Evolutionary conservation across 345 rosid species (phyloP).

Genomic region (Eucalyptus lansdowneana): DNA sequence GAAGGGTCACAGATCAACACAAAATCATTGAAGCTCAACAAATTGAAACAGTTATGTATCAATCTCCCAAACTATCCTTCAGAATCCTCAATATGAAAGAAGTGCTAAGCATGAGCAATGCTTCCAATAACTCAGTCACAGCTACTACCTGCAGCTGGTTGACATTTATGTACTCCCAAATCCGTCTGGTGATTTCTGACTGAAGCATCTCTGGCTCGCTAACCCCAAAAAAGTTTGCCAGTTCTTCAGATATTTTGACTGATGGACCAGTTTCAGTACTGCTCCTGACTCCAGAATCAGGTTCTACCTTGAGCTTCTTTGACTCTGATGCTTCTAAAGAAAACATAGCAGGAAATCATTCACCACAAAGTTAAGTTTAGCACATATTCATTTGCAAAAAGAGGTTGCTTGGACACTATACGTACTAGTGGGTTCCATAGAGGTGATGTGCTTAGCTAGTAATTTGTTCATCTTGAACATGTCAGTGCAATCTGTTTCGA

Average conservation of each 20-base stretch:
- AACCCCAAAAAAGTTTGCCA: slow-evolving; percentile 21
- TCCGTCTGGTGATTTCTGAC: slow-evolving; percentile 4
- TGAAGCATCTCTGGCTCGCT: slow-evolving; percentile 16
- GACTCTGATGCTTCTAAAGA: slow-evolving; percentile 4
- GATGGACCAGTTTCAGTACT: slow-evolving; percentile 1
- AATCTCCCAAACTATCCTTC: neutral
- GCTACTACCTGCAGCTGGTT: slow-evolving; percentile 13
- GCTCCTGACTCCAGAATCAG: neutral
- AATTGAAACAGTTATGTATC: neutral
- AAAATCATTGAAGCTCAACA: neutral
- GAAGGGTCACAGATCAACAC: neutral
- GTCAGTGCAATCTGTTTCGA: slow-evolving; percentile 24
- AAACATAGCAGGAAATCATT: neutral
- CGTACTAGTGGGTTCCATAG: slow-evolving; percentile 17
- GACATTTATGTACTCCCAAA: slow-evolving; percentile 17
- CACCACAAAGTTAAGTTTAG: neutral
- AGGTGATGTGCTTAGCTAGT: slow-evolving; percentile 11
- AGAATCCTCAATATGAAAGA: neutral
- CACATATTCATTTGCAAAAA: neutral
- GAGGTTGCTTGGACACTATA: neutral
- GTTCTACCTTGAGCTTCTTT: slow-evolving; percentile 9
- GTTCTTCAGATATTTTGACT: slow-evolving; percentile 16
- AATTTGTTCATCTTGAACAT: slow-evolving; percentile 30
- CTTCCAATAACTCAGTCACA: neutral
- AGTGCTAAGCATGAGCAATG: neutral